Conservation (phyloP, 257 asterid genomes). For the Solanum boliviense region DNA sequence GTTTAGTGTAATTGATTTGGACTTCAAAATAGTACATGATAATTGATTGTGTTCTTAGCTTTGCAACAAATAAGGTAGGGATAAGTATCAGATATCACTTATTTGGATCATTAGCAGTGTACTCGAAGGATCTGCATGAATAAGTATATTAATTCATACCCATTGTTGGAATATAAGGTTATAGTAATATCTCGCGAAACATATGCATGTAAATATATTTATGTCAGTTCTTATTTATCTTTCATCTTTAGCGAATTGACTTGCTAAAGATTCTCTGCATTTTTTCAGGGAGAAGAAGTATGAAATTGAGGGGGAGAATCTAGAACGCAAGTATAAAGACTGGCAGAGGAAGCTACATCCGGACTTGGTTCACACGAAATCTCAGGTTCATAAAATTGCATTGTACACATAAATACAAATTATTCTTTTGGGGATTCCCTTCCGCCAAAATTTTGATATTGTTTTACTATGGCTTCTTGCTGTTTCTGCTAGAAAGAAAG, state of each 20-base stretch:
- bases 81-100: background rate
- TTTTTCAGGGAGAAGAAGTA: conserved; percentile 46
- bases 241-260: background rate
- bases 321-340: conserved; percentile 74
- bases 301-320: conserved; percentile 38
- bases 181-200: background rate
- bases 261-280: background rate
- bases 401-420: background rate
- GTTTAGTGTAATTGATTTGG: background rate
- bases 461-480: background rate
- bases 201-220: background rate
- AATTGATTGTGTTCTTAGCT: background rate
- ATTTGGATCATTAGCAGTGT: background rate
- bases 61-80: background rate
- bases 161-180: background rate
- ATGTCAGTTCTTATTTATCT: background rate
- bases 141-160: background rate
- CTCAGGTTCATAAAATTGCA: conserved; percentile 35
- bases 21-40: background rate
- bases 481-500: conserved; percentile 55
- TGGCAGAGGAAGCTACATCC: conserved; percentile 99
- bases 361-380: conserved; percentile 83
- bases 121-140: background rate
- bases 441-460: background rate
- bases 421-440: background rate